phyloP scores from a whole-genome alignment of 805 yeast species.

The Barnettozyma wickerhamii region DNA sequence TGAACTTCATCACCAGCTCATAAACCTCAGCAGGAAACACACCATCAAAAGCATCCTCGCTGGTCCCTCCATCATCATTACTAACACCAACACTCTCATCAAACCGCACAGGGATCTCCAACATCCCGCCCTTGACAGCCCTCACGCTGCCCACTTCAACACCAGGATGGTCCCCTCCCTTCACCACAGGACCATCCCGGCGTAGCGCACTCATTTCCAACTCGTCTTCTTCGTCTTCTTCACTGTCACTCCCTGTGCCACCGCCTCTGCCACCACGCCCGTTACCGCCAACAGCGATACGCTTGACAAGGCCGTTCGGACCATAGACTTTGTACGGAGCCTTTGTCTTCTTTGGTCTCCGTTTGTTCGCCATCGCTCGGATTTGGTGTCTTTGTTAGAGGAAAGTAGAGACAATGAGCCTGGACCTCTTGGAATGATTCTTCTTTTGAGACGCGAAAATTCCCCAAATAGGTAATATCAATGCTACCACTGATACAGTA shows the following conservation, averaged over 20 bases:
- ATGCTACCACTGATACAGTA: too few species aligned
- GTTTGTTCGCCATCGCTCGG: constrained; percentile 71
- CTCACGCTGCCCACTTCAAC: constrained; percentile 1
- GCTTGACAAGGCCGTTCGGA: constrained; percentile 34
- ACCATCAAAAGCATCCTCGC: not conserved
- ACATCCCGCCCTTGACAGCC: constrained; percentile 8
- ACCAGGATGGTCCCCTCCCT: not conserved
- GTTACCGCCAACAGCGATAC: constrained; percentile 27
- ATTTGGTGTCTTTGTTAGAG: not conserved
- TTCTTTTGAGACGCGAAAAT: too few species aligned
- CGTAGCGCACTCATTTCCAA: constrained; percentile 22
- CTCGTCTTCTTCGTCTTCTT: constrained; percentile 28
- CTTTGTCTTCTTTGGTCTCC: constrained; percentile 77
- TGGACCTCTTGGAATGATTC: too few species aligned
- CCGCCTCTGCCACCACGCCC: constrained; percentile 27
- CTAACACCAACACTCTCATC: not conserved
- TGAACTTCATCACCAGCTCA: constrained; percentile 23
- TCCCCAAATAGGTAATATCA: too few species aligned
- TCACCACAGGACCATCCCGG: constrained; percentile 6
- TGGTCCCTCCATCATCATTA: not conserved
- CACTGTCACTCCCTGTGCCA: constrained; percentile 20
- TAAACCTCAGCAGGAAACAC: constrained; percentile 28
- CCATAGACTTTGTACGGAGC: constrained; percentile 79
- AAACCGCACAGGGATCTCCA: constrained; percentile 12
- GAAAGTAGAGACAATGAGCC: too few species aligned